phyloP scores from a whole-genome alignment of 768 basidiomycete genomes.

The Amanita exitialis region DNA sequence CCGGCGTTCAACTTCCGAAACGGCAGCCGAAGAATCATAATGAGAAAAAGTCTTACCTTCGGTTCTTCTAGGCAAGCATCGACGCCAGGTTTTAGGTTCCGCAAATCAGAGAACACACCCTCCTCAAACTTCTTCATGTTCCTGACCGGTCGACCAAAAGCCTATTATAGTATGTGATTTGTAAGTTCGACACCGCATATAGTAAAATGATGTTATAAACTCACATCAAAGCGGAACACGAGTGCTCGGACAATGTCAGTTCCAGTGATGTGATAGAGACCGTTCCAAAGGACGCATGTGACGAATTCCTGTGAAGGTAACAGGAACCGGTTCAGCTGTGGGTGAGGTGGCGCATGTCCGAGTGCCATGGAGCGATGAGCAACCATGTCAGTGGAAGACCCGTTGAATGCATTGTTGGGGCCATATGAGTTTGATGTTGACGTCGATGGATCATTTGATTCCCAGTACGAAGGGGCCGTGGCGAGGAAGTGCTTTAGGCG shows the following conservation, averaged over 20 bases:
- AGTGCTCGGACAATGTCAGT: slow-evolving; percentile 94
- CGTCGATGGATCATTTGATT: slow-evolving; percentile 22
- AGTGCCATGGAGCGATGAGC: slow-evolving; percentile 11
- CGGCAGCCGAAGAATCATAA: background rate
- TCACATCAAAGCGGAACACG: slow-evolving; percentile 85
- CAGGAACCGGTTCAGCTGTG: slow-evolving; percentile 76
- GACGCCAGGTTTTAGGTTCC: slow-evolving; percentile 88
- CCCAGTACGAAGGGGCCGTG: slow-evolving; percentile 75
- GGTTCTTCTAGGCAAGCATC: slow-evolving; percentile 93
- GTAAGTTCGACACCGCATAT: background rate
- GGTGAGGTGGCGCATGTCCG: slow-evolving; percentile 46
- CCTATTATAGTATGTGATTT: slow-evolving; percentile 20
- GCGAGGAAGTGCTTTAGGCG: slow-evolving; percentile 84
- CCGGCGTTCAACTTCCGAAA: no score
- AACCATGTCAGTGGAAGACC: slow-evolving; percentile 6
- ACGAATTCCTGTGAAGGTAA: slow-evolving; percentile 85
- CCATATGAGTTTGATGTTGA: slow-evolving; percentile 14
- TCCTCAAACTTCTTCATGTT: slow-evolving; percentile 98
- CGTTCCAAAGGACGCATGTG: slow-evolving; percentile 86
- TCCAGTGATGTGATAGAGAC: slow-evolving; percentile 89
- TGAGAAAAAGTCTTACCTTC: slow-evolving; percentile 47
- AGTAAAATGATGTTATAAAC: slow-evolving; percentile 12
- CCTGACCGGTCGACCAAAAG: slow-evolving; percentile 81
- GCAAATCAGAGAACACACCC: slow-evolving; percentile 87
- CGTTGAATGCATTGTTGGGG: slow-evolving; percentile 5